phyloP scores from a whole-genome alignment of 768 basidiomycete genomes.

The Neoboletus subvelutipes region DNA sequence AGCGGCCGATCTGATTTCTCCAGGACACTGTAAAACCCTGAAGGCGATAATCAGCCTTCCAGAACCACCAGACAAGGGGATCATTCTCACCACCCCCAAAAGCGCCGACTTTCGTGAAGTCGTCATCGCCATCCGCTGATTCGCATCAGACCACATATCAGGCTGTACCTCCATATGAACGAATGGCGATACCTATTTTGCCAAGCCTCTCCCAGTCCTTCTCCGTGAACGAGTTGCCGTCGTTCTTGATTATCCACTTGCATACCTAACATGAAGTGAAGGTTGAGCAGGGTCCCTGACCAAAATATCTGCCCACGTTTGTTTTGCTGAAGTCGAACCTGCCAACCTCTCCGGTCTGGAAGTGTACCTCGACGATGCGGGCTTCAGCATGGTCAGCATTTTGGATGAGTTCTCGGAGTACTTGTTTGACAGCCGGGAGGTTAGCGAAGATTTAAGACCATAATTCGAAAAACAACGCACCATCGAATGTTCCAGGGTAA shows the following conservation, averaged over 20 bases:
- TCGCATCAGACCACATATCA: background rate
- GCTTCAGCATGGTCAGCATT: slow-evolving; percentile 43
- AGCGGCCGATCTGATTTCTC: slow-evolving; percentile 14
- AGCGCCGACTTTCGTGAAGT: no score
- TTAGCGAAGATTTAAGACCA: background rate
- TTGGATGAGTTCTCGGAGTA: slow-evolving; percentile 41
- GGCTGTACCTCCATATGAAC: no score
- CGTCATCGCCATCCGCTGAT: background rate
- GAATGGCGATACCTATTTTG: background rate
- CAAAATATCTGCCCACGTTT: background rate
- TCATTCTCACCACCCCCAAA: background rate
- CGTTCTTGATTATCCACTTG: no score
- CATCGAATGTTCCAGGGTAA: no score
- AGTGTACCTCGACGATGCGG: slow-evolving; percentile 35
- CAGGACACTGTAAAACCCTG: slow-evolving; percentile 17
- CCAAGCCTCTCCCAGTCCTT: slow-evolving; percentile 12
- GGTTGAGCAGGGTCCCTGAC: no score
- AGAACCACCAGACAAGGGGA: background rate
- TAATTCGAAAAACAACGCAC: background rate
- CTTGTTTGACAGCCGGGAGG: slow-evolving; percentile 19
- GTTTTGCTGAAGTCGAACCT: background rate
- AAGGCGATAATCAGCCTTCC: background rate
- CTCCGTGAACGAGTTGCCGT: background rate
- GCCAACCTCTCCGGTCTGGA: slow-evolving; percentile 24
- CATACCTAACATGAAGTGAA: no score